Percentiles rank a stretch among this genome's conserved stretches.
Conservation (phyloP, 2,329 filamentous ascomycete genomes). For the Talaromyces sp. region DNA sequence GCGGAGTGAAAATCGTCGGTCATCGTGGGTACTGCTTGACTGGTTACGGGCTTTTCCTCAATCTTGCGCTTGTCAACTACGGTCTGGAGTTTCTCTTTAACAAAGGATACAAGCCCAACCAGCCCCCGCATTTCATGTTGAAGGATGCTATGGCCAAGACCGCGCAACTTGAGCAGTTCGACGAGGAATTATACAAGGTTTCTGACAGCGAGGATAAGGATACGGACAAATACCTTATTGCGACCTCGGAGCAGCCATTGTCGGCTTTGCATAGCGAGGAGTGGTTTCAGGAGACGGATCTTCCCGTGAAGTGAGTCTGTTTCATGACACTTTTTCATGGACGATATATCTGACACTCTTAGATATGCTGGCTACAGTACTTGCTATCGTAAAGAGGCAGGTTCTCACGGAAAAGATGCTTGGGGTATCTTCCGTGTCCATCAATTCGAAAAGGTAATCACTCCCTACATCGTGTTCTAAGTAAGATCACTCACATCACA, state of each 20-base stretch:
- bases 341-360: background rate
- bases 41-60: conserved; percentile 84
- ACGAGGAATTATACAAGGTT: conserved; percentile 98
- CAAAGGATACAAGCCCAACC: conserved; percentile 77
- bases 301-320: conserved; percentile 74
- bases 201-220: conserved; percentile 76
- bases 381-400: conserved; percentile 94
- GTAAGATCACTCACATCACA: conserved; percentile 20
- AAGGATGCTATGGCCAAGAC: conserved; percentile 97
- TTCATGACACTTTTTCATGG: background rate
- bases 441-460: conserved; percentile 82
- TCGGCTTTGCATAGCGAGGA: conserved; percentile 90
- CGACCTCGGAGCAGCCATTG: conserved; percentile 91
- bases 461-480: background rate
- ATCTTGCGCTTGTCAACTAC: conserved; percentile 92
- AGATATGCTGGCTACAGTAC: conserved; percentile 84
- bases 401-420: conserved; percentile 84
- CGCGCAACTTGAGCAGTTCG: conserved; percentile 93
- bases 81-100: conserved; percentile 81
- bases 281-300: conserved; percentile 79
- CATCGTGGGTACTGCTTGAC: conserved; percentile 92
- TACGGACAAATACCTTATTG: conserved; percentile 79
- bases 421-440: conserved; percentile 99
- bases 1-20: conserved; percentile 89
- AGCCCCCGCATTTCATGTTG: conserved; percentile 91